Base-by-base conservation (phyloP, 345 rosid species). In the Microthlaspi erraticum region DNA sequence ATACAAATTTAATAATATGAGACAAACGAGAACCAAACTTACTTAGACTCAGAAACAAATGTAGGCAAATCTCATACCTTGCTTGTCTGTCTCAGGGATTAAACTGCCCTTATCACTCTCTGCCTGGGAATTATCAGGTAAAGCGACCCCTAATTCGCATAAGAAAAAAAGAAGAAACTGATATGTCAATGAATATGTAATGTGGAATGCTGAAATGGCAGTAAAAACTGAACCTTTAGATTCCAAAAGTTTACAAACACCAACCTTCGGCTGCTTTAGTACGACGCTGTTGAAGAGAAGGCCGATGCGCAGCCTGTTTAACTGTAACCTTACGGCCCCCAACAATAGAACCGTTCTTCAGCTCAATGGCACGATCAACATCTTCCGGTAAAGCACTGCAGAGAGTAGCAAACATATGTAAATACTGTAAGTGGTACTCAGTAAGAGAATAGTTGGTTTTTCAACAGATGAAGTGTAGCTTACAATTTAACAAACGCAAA, bases 371-470 rank as follows among this genome's bases (percentile, higher is more conserved):
- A 66, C 90, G 84, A 52, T 81, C 83, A 48, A 90, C 98, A 70
- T 93, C 97, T 49, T 93, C 97, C 1, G 79, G 74, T 76, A 91
- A 85, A 76, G 97, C 98, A 83, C 97, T 93, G 60, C 12, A 77
- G 29, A n/a, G n/a, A 72, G 55, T 19, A 71, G 6, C 68, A 49
- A 8, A 31, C 65, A 68, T 50, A 10, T 42, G 17, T 37, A 5
- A n/a, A 51, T 41, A 14, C 16, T 8, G 31, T 18, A 29, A 55
- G 61, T 34, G 2, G 61, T 42, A 1, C 39, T 13, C 32, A 31
- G 18, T 26, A 53, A 14, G 69, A 65, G 29, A 57, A 64, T 18
- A 48, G 23, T 34, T 68, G 33, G 53, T 31, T 66, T 20, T 66
- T 39, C 20, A 59, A 65, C 11, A 26, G 10, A 39, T 16, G 10